Conservation (phyloP, 1,284 basidiomycete species). For the Naganishia sp. region DNA sequence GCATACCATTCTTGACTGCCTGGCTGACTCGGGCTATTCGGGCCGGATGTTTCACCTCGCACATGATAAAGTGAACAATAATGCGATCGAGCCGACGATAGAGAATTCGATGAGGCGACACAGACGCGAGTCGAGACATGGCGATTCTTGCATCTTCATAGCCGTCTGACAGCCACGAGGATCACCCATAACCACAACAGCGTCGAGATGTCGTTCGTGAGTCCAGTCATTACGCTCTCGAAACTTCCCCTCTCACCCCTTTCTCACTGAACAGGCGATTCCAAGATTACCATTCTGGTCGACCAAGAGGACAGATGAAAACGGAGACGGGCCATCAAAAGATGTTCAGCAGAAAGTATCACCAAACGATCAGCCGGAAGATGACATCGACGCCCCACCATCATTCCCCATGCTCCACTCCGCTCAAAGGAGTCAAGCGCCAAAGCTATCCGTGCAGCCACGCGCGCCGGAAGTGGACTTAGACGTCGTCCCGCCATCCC, state of each 20-base stretch:
- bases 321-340: constrained; percentile 54
- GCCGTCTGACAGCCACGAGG: too few relatives aligned
- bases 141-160: too few relatives aligned
- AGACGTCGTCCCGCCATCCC: constrained; percentile 34
- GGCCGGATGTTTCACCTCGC: too few relatives aligned
- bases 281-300: constrained; percentile 25
- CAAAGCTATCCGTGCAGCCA: constrained; percentile 41
- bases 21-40: background rate
- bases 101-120: background rate
- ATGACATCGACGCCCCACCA: constrained; percentile 71
- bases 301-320: constrained; percentile 34
- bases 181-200: too few relatives aligned
- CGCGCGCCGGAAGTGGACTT: constrained; percentile 9
- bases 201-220: constrained; percentile 16
- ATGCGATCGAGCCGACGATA: background rate
- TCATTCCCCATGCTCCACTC: constrained; percentile 79
- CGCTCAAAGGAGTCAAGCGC: constrained; percentile 67
- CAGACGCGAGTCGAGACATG: too few relatives aligned
- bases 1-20: background rate
- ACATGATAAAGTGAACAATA: too few relatives aligned
- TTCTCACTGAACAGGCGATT: constrained; percentile 2
- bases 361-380: constrained; percentile 47
- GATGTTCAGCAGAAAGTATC: constrained; percentile 32
- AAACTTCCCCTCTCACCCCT: background rate
- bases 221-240: background rate